These are phyloP conservation scores for Xylaria sp. DNA, from an alignment of 2,329 filamentous ascomycete species.

Conservation along the genomic window DNA sequence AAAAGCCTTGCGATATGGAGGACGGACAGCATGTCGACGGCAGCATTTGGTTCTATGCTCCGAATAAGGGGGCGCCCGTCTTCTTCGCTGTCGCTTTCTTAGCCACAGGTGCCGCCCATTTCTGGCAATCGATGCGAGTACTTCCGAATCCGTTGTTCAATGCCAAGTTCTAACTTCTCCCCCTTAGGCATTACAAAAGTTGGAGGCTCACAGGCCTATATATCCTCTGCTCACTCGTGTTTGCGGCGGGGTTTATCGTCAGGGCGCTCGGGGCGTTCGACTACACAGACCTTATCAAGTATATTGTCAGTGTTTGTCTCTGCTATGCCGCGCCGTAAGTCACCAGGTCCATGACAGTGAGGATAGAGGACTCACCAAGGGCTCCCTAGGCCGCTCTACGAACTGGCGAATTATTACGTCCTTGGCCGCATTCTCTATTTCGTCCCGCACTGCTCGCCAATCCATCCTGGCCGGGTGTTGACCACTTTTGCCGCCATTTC, in stretches of 20 bases:
- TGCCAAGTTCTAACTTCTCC: background rate
- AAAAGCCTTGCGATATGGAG: constrained; percentile 27
- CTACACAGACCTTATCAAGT: constrained; percentile 45
- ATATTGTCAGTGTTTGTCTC: constrained; percentile 46
- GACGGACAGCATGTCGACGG: constrained; percentile 42
- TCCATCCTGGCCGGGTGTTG: constrained; percentile 45
- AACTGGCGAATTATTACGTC: constrained; percentile 60
- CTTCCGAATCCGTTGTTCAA: background rate
- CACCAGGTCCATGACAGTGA: background rate
- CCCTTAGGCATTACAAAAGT: constrained; percentile 56
- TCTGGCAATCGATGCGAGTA: constrained; percentile 52
- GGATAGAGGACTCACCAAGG: constrained; percentile 7
- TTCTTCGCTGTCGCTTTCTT: constrained; percentile 50
- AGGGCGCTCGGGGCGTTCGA: constrained; percentile 51
- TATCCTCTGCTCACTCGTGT: constrained; percentile 56
- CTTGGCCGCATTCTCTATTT: constrained; percentile 60
- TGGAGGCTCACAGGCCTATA: constrained; percentile 60
- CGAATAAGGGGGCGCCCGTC: constrained; percentile 51
- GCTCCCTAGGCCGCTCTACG: constrained; percentile 51
- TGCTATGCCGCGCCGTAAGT: constrained; percentile 42
- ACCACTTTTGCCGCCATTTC: constrained; percentile 49
- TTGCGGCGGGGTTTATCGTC: constrained; percentile 58
- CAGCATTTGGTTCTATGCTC: constrained; percentile 51
- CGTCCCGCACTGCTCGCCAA: constrained; percentile 57
- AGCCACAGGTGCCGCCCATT: constrained; percentile 42